These are phyloP conservation scores for Orbilia quercus DNA, from an alignment of 2,329 filamentous ascomycete species.

Conservation along the genomic window DNA sequence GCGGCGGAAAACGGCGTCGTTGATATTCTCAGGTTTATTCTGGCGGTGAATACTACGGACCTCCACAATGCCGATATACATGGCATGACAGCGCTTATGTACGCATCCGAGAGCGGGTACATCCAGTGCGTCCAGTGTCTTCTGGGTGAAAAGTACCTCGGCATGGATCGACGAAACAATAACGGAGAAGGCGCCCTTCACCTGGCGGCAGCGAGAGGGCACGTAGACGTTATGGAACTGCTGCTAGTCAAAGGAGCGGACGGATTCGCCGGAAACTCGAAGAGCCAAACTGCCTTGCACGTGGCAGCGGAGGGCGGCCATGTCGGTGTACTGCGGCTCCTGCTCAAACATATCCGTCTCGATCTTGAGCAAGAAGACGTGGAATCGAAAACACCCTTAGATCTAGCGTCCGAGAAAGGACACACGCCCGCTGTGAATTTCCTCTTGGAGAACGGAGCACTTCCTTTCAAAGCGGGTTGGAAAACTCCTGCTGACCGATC, in stretches of 20 bases:
- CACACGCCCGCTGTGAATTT: background rate
- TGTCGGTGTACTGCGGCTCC: slow-evolving; percentile 9
- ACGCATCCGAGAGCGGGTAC: slow-evolving; percentile 14
- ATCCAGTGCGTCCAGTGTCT: slow-evolving; percentile 21
- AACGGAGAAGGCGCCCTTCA: slow-evolving; percentile 23
- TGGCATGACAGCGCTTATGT: slow-evolving; percentile 36
- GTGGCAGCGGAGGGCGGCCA: slow-evolving; percentile 29
- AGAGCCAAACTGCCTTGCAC: slow-evolving; percentile 20
- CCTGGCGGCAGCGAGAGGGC: slow-evolving; percentile 11
- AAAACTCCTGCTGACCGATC: slow-evolving; percentile 9
- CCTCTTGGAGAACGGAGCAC: slow-evolving; percentile 16
- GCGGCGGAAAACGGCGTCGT: slow-evolving; percentile 24
- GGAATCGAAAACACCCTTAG: slow-evolving; percentile 18
- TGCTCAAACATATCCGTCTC: slow-evolving; percentile 16
- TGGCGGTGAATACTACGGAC: slow-evolving; percentile 5
- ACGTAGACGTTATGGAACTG: slow-evolving; percentile 19
- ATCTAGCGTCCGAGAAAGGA: slow-evolving; percentile 25
- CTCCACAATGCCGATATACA: background rate
- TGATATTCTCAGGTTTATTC: slow-evolving; percentile 9
- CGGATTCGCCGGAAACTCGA: background rate
- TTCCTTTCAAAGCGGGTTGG: slow-evolving; percentile 13
- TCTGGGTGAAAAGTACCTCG: slow-evolving; percentile 9
- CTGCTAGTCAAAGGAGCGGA: slow-evolving; percentile 29
- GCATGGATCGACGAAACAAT: slow-evolving; percentile 13
- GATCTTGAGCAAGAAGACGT: slow-evolving; percentile 28